Evolutionary conservation across 2,329 filamentous ascomycete species (phyloP).

Genomic region (Trichoderma koningii): DNA sequence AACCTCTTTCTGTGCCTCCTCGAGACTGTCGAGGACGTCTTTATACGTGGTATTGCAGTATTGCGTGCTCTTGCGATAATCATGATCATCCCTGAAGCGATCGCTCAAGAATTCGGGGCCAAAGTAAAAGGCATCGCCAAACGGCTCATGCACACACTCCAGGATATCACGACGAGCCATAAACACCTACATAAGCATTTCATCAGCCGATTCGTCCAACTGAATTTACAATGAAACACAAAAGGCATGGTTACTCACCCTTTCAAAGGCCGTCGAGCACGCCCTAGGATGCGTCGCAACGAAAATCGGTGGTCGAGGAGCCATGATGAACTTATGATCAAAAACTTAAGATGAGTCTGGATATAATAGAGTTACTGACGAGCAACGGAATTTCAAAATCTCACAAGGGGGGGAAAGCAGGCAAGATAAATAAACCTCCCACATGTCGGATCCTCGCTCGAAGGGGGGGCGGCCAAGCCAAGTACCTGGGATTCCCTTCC

Average conservation of each 20-base stretch:
- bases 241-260: constrained; percentile 56
- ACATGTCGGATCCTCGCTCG: constrained; percentile 10
- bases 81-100: constrained; percentile 72
- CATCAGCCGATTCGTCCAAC: neutral
- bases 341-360: too few species aligned
- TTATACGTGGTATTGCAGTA: constrained; percentile 71
- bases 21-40: constrained; percentile 75
- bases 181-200: constrained; percentile 67
- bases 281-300: constrained; percentile 91
- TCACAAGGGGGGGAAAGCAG: neutral
- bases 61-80: constrained; percentile 60
- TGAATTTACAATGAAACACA: too few species aligned
- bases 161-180: constrained; percentile 88
- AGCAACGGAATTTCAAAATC: neutral
- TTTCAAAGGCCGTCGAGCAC: constrained; percentile 95
- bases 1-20: constrained; percentile 73
- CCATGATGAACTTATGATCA: constrained; percentile 54
- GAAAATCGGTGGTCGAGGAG: constrained; percentile 69
- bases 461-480: neutral
- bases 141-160: constrained; percentile 88
- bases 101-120: constrained; percentile 83
- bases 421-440: neutral
- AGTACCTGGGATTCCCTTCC: constrained; percentile 7
- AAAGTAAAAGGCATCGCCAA: constrained; percentile 95
- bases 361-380: neutral